Base-by-base conservation (phyloP, 2,329 filamentous ascomycete genomes). In the Pestalotiopsis sp. region DNA sequence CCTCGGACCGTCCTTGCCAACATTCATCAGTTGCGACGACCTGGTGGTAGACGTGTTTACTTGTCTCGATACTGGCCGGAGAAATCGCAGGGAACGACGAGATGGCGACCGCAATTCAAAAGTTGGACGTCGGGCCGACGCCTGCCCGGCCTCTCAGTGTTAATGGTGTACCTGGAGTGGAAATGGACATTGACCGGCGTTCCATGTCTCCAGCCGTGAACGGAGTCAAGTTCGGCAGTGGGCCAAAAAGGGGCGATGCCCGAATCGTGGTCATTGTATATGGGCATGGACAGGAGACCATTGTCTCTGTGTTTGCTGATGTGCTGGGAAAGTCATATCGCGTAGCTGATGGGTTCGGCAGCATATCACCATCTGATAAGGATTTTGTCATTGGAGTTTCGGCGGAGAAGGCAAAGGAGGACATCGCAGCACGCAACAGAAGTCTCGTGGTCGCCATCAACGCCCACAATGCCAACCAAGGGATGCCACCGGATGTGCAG, bases 281-380 rank as follows among this genome's bases (percentile, higher is more conserved):
- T 78, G 90, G 91, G 12, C 84, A 84, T 25, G 91, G 89, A 20
- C 92, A 95, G 78, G 91, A 95, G 69, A 86, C 87, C 56, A 93
- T 96, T 71, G 89, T 95, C 36, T 88, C 89, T 25, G 83, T 93
- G 41, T 92, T 95, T 73, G 93, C 93, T 31, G 92, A 95, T 75
- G 91, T 95, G 7, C 81, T 96, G 57, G 93, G 93, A 14, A 93
- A 94, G 77, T 87, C 91, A 23, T 91, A 88, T 80, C 87, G 86
- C 69, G 83, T 91, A 58, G 87, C 88, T 66, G 79, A 83, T 40
- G 82, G 85, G 67, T 85, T 92, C 78, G 81, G 84, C 70, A 81
- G 87, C 60, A 83, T 90, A 73, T 83, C 83, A 72, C 74, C 80
- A 65, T 82, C 87, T 65, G 86, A 92, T 74, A 81, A 86, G 74